Base-by-base conservation (phyloP, 2,329 filamentous ascomycete genomes). In the Talaromyces sp. region DNA sequence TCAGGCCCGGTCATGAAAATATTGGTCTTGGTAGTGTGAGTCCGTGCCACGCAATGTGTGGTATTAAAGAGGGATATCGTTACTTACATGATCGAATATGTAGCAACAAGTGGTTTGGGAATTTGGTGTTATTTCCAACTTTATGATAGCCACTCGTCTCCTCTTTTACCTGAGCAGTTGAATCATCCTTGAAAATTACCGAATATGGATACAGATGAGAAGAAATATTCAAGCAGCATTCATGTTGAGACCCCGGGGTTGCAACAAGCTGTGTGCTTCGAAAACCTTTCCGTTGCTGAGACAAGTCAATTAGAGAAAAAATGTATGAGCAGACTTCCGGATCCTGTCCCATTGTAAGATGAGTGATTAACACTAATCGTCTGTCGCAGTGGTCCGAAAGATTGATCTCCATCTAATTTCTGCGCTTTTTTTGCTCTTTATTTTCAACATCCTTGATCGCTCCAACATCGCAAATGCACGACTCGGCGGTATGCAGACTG, bases 391-490 rank as follows among this genome's bases (percentile, higher is more conserved):
- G 41, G 41, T 43, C 41, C 41, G 41, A n/a, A 43, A 43, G 41
- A 43, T 43, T 19, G 41, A 43, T 43, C 9, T 43, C 8, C 41
- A 43, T 43, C 41, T 43, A 8, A 43, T 43, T 19, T 43, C 16
- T 43, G 41, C 41, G 7, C 41, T 43, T n/a, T 43, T 43, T 19
- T 43, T 43, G 41, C 41, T 43, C 41, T 43, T 43, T n/a, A 68
- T 72, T 22, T 68, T 77, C 50, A 77, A 76, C 50, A 76, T 75
- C 49, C 81, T 88, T 35, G 87, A 89, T 70, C 81, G 87, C 41
- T 89, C 89, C 73, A 89, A 90, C 74, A 89, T 90, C 68, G 87
- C 87, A 2, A 84, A 87, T 0, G 89, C 89, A 1, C 83, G 86
- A 24, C 81, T 91, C 61, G 86, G 87, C 72, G 88, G 88, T 6